Evolutionary conservation across 202 grass and related monocot species (phyloP).

Genomic region (Schoenoplectus tabernaemontani): DNA sequence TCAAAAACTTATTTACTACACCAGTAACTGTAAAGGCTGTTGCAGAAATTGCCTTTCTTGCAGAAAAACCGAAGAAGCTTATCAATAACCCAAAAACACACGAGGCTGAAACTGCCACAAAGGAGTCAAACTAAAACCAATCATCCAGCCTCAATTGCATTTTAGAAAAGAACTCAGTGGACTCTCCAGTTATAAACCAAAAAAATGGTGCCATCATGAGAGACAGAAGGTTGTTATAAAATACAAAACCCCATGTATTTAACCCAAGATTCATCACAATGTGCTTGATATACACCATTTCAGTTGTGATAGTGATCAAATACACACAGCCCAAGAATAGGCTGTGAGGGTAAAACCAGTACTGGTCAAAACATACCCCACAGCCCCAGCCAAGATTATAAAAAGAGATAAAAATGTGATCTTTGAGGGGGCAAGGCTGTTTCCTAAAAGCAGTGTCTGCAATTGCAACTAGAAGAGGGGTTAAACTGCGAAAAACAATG

Average conservation of each 20-base stretch:
- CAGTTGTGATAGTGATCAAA: slow-evolving; percentile 53
- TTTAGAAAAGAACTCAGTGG: slow-evolving; percentile 31
- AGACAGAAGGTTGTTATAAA: slow-evolving; percentile 68
- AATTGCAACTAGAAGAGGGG: slow-evolving; percentile 53
- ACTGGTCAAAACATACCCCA: slow-evolving; percentile 56
- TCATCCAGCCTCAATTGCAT: slow-evolving; percentile 26
- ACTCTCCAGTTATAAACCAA: slow-evolving; percentile 52
- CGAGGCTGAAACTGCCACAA: slow-evolving; percentile 43
- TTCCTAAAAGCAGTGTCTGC: slow-evolving; percentile 57
- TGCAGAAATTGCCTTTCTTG: slow-evolving; percentile 58
- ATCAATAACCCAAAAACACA: slow-evolving; percentile 59
- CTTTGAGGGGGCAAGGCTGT: slow-evolving; percentile 61
- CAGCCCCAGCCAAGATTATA: slow-evolving; percentile 46
- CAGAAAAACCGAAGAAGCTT: slow-evolving; percentile 73
- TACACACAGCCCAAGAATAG: slow-evolving; percentile 59
- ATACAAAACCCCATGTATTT: slow-evolving; percentile 62
- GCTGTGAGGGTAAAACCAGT: slow-evolving; percentile 48
- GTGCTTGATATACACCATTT: slow-evolving; percentile 84
- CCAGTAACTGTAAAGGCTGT: slow-evolving; percentile 90
- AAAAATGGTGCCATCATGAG: slow-evolving; percentile 52
- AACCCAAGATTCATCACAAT: slow-evolving; percentile 60
- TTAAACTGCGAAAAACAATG: slow-evolving; percentile 58
- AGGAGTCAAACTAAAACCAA: slow-evolving; percentile 43
- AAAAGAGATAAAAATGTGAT: slow-evolving; percentile 55
- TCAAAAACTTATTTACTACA: slow-evolving; percentile 79